Percentiles rank a stretch among this genome's conserved stretches.
phyloP scores from a whole-genome alignment of 2,329 filamentous ascomycete species.

The Neospermospora avenae region DNA sequence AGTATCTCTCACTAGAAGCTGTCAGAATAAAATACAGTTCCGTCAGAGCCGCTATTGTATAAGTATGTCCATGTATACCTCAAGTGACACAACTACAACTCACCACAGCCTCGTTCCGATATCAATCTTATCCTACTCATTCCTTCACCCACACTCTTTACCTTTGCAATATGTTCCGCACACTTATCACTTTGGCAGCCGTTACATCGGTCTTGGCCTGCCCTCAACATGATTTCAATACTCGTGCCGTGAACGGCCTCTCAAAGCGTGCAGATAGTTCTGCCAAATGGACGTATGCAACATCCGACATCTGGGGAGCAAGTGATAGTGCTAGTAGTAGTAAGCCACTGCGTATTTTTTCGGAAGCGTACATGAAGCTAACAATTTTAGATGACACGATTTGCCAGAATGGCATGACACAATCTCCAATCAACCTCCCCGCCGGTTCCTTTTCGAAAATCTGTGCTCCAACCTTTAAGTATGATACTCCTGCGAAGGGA shows the following conservation, averaged over 20 bases:
- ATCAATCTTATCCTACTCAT: neutral
- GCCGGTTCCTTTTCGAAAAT: neutral
- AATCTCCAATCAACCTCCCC: slow-evolving; percentile 10
- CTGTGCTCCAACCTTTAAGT: slow-evolving; percentile 2
- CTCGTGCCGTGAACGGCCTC: neutral
- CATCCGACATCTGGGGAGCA: neutral
- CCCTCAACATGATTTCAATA: slow-evolving; percentile 8
- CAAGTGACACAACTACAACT: neutral
- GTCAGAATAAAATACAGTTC: neutral
- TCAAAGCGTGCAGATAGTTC: neutral
- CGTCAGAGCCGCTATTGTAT: neutral
- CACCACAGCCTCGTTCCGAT: neutral
- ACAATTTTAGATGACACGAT: slow-evolving; percentile 1
- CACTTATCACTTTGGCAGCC: slow-evolving; percentile 1
- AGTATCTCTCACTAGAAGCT: neutral
- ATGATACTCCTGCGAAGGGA: neutral
- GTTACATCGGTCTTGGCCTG: slow-evolving; percentile 5
- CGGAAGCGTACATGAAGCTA: neutral
- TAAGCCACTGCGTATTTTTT: neutral
- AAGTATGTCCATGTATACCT: neutral
- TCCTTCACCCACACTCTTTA: neutral
- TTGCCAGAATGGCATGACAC: slow-evolving; percentile 2
- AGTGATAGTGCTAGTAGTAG: neutral
- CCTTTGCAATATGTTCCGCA: slow-evolving; percentile 7
- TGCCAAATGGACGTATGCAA: neutral